Conservation (phyloP, 2,329 filamentous ascomycete species). For the Apiospora sp. region DNA sequence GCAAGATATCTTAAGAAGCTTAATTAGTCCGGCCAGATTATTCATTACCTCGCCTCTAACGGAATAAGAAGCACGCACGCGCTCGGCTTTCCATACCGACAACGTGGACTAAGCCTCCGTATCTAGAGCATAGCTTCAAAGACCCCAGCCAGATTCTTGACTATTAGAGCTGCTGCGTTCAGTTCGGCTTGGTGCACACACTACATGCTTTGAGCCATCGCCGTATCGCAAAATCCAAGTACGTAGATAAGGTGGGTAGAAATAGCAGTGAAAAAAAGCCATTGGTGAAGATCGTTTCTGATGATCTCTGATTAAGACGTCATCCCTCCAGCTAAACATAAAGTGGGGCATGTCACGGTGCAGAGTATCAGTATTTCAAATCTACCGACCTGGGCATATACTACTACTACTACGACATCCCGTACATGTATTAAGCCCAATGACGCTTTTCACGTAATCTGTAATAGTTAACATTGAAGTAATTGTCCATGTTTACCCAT, state of each 20-base stretch:
- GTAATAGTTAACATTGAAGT: neutral
- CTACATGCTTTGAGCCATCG: neutral
- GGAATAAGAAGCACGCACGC: no score
- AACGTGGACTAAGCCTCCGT: no score
- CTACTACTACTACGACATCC: neutral
- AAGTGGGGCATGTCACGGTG: neutral
- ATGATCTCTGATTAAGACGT: slow-evolving; percentile 9
- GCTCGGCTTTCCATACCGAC: no score
- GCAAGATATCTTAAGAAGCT: neutral
- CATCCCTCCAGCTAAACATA: slow-evolving; percentile 2
- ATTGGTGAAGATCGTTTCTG: neutral
- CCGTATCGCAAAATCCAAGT: neutral
- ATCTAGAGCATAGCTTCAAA: slow-evolving; percentile 75
- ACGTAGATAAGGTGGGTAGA: neutral
- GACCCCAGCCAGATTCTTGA: slow-evolving; percentile 77
- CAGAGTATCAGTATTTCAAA: slow-evolving; percentile 17
- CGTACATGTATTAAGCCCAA: neutral
- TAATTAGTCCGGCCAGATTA: neutral
- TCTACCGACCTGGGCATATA: neutral
- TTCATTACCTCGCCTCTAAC: no score
- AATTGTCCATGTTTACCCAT: no score
- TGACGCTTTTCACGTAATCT: neutral
- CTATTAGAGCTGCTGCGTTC: slow-evolving; percentile 95
- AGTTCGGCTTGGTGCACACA: slow-evolving; percentile 80
- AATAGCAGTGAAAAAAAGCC: neutral